A percentile compares a stretch with the other conserved stretches of the same genome.
Evolutionary conservation across 768 basidiomycete species (phyloP).

Genomic region (Boletus insuetus): DNA sequence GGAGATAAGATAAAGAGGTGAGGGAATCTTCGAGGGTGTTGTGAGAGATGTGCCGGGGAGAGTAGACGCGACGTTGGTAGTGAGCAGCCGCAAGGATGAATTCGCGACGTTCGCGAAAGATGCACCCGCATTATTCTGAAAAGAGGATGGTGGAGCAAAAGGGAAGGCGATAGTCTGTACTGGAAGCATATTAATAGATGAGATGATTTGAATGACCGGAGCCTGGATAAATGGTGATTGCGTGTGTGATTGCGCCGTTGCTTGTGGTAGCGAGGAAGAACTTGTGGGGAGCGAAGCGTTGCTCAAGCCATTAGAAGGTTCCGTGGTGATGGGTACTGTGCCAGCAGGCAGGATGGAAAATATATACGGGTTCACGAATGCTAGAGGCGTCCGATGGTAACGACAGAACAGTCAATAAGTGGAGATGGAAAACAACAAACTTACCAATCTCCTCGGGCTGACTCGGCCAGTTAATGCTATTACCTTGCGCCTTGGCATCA

Average conservation of each 20-base stretch:
- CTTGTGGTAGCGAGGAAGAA: slow-evolving; percentile 13
- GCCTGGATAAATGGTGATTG: slow-evolving; percentile 45
- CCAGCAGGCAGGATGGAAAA: slow-evolving; percentile 73
- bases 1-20: slow-evolving; percentile 59
- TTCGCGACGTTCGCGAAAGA: slow-evolving; percentile 24
- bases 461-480: slow-evolving; percentile 68
- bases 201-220: slow-evolving; percentile 66
- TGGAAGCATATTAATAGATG: slow-evolving; percentile 60
- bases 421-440: slow-evolving; percentile 14
- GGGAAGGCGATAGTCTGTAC: slow-evolving; percentile 68
- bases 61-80: slow-evolving; percentile 39
- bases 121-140: slow-evolving; percentile 1
- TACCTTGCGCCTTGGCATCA: slow-evolving; percentile 52
- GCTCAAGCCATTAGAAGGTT: slow-evolving; percentile 21
- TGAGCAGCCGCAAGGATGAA: slow-evolving; percentile 62
- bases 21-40: slow-evolving; percentile 10
- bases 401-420: slow-evolving; percentile 60
- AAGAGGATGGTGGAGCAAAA: slow-evolving; percentile 38
- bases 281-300: slow-evolving; percentile 6
- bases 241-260: slow-evolving; percentile 22
- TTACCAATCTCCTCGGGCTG: slow-evolving; percentile 79
- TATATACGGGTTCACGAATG: slow-evolving; percentile 74
- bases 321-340: slow-evolving; percentile 40
- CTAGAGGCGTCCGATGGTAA: slow-evolving; percentile 50
- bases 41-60: slow-evolving; percentile 37